Evolutionary conservation across 116 monocot genomes (phyloP), one percentile per base, ranked within the genome.

Genomic region (Dioscorea cayenensis): DNA sequence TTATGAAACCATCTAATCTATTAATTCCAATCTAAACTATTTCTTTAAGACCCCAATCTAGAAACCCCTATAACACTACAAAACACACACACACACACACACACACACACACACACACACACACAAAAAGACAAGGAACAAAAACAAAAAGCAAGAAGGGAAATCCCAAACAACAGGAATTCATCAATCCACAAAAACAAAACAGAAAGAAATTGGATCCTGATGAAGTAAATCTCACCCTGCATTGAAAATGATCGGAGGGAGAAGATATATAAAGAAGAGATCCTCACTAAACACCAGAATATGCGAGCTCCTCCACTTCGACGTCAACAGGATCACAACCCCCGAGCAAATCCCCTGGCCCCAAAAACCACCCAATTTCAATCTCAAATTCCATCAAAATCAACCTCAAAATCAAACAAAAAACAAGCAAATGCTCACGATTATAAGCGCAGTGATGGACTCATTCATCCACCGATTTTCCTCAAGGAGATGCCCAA

Each of bases 391-490:
- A 25, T 7, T 12, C 21, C 51, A 37, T 22, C 2, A 66, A 32
- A 67, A 55, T 16, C 0, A 55, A n/a, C 16, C 19, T 55, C 2
- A 16, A 69, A 74, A 36, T 66, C 25, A n/a, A 12, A n/a, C 64
- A 16, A 11, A 16, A 66, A 59, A 13, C 32, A 38, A 7, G 13
- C 43, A 43, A 43, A 43, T 43, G 43, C 84, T 74, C 58, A 92
- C 92, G 66, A 92, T 78, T 50, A 86, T 50, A 25, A 92, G 82
- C 18, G 92, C 86, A 2, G 82, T 86, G 63, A 88, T 92, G 79
- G 89, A 88, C 73, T 92, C 92, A 77, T 92, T 92, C 78, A 86
- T 51, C 86, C 86, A 92, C 32, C 79, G 78, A 59, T 80, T 76
- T 71, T 83, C 86, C 72, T 92, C 88, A 27, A 92, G 86, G 25